Evolutionary conservation across 164 flowering plant genomes (phyloP).

Genomic region (Annona squamosa): DNA sequence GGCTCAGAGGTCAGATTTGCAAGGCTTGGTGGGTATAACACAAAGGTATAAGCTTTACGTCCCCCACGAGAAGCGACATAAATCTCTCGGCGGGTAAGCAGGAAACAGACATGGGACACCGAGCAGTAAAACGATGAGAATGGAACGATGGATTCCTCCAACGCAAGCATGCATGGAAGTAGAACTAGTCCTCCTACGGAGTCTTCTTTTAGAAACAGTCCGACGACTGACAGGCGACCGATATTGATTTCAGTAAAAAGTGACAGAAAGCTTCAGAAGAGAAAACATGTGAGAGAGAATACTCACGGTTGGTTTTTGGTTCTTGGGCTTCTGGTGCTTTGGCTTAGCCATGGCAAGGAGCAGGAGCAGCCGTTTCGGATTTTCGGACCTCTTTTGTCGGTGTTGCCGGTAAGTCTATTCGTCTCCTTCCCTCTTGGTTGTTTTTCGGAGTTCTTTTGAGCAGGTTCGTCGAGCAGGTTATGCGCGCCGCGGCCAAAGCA

Average conservation of each 20-base stretch:
- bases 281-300: not conserved
- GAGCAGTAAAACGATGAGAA: not conserved
- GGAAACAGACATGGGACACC: not conserved
- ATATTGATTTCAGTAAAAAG: not conserved
- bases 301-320: slow-evolving; percentile 1
- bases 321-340: slow-evolving; percentile 3
- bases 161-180: not conserved
- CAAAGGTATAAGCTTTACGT: too few species aligned
- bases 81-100: too few species aligned
- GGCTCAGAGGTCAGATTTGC: too few species aligned
- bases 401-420: too few species aligned
- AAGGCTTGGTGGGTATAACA: too few species aligned
- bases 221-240: too few species aligned
- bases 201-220: too few species aligned
- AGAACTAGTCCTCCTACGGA: not conserved
- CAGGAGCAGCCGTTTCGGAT: not conserved
- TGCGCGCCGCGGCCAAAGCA: too few species aligned
- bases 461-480: too few species aligned
- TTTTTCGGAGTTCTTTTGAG: too few species aligned
- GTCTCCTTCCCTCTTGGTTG: too few species aligned
- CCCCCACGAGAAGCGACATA: too few species aligned
- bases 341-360: slow-evolving; percentile 2
- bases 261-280: not conserved
- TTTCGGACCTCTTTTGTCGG: not conserved
- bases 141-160: not conserved